These are phyloP conservation scores for Gastrolobium villosum DNA, from an alignment of 306 rosid genomes.

Conservation along the genomic window DNA sequence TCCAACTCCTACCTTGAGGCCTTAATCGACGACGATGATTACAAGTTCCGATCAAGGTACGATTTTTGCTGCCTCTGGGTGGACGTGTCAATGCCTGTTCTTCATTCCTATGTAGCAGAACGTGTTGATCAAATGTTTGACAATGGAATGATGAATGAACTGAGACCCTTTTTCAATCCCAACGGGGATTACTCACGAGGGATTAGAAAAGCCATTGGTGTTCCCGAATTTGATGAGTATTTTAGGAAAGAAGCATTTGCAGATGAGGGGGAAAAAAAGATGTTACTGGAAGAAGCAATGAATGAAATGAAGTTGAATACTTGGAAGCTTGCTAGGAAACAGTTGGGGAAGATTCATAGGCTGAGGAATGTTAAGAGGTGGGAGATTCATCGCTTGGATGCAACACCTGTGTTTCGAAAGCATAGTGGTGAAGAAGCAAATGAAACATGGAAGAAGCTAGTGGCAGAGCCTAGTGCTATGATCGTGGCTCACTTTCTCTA, in stretches of 20 bases:
- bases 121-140: constrained; percentile 79
- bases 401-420: constrained; percentile 73
- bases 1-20: constrained; percentile 85
- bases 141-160: constrained; percentile 72
- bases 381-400: constrained; percentile 71
- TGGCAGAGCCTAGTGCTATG: constrained; percentile 61
- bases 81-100: constrained; percentile 64
- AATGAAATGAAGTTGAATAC: constrained; percentile 67
- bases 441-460: constrained; percentile 73
- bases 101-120: constrained; percentile 57
- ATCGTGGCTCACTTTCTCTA: constrained; percentile 63
- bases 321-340: constrained; percentile 66
- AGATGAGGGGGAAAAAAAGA: constrained; percentile 42
- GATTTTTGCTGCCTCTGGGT: constrained; percentile 84
- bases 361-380: constrained; percentile 71
- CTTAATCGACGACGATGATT: constrained; percentile 65
- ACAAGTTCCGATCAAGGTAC: constrained; percentile 59
- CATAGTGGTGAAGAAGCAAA: constrained; percentile 60
- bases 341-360: constrained; percentile 65
- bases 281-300: constrained; percentile 57
- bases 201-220: constrained; percentile 82
- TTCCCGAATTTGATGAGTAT: constrained; percentile 78
- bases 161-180: constrained; percentile 60
- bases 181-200: constrained; percentile 65
- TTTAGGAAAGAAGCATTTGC: constrained; percentile 53